Base-by-base conservation (phyloP, 768 basidiomycete species). In the Mycena olivaceomarginata region DNA sequence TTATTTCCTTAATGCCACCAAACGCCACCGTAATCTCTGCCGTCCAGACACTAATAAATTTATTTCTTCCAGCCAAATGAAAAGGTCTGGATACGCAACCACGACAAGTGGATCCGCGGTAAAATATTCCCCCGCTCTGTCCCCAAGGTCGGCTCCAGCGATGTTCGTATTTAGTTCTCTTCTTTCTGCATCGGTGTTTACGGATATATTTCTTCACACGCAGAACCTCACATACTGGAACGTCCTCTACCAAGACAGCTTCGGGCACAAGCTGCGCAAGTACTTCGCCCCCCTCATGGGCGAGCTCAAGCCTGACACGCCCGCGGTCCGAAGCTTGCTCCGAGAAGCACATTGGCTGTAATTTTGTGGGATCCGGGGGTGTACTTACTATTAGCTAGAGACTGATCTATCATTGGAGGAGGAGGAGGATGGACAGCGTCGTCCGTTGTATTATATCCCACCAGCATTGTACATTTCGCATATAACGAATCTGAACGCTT, bases 221-320 rank as follows among this genome's bases (percentile, higher is more conserved):
- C 43, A 79, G 78, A 77, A 64, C 39, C 63, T 72, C 45, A 53
- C 68, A 60, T 56, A 69, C 80, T 93, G 90, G 85, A 86, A 56
- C 31, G 82, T 92, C 25, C 92, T 88, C 77, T 94, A 91, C 82
- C 89, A 89, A 18, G 92, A 91, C 43, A 82, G 88, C 64, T 93
- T 90, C 73, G 84, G 87, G 63, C 83, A 81, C 72, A 88, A 88
- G 70, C 81, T 92, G 43, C 90, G 93, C 45, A 92, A 91, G 82
- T 92, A 91, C 81, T 91, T 92, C 80, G 89, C 93, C 2, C 93
- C 93, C 8, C 84, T 92, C 65, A 91, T 93, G 70, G 93, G 93
- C 20, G 92, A 93, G 76, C 89, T 94, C 70, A 94, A 94, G 82
- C 93, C 93, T 4, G 89, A 94, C 80, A 89, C 79, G 0, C 68